A percentile compares a stretch with the other conserved stretches of the same genome.
These are phyloP conservation scores for Rossbeevera mucosa DNA, from an alignment of 768 basidiomycete species.

Conservation along the genomic window DNA sequence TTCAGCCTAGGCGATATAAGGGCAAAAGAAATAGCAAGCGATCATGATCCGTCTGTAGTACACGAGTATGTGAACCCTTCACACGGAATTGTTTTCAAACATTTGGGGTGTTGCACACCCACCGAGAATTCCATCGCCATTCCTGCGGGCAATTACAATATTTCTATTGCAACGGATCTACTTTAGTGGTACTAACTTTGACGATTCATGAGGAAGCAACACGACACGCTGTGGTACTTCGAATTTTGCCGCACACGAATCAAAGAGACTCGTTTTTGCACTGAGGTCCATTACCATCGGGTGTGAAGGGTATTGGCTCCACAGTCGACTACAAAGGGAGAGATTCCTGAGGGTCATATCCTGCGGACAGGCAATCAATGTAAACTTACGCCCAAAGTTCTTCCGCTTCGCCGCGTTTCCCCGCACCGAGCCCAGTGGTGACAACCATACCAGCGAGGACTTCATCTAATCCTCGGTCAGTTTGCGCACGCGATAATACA, in stretches of 20 bases:
- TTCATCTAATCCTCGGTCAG: conserved; percentile 48
- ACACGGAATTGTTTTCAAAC: neutral
- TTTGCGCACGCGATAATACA: conserved; percentile 41
- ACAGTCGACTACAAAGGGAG: conserved; percentile 34
- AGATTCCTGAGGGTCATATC: conserved; percentile 1
- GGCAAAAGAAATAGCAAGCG: neutral
- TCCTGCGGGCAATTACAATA: neutral
- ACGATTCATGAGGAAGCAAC: conserved; percentile 4
- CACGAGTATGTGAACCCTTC: neutral
- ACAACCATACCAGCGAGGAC: conserved; percentile 65
- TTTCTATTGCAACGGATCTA: conserved; percentile 1
- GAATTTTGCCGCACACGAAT: conserved; percentile 55
- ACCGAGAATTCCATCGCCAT: neutral
- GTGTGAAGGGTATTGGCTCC: conserved; percentile 56
- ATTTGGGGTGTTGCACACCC: neutral
- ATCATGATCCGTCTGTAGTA: too few relatives aligned
- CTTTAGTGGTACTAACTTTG: neutral
- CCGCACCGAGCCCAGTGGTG: conserved; percentile 52
- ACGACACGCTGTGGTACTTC: conserved; percentile 51
- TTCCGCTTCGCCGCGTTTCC: conserved; percentile 59
- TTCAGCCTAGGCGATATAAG: neutral
- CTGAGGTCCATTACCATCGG: conserved; percentile 64
- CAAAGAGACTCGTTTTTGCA: conserved; percentile 61
- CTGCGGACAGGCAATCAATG: conserved; percentile 2
- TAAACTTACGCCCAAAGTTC: conserved; percentile 62